phyloP scores from a whole-genome alignment of 1,284 basidiomycete genomes.

The Cryptococcus sp. region DNA sequence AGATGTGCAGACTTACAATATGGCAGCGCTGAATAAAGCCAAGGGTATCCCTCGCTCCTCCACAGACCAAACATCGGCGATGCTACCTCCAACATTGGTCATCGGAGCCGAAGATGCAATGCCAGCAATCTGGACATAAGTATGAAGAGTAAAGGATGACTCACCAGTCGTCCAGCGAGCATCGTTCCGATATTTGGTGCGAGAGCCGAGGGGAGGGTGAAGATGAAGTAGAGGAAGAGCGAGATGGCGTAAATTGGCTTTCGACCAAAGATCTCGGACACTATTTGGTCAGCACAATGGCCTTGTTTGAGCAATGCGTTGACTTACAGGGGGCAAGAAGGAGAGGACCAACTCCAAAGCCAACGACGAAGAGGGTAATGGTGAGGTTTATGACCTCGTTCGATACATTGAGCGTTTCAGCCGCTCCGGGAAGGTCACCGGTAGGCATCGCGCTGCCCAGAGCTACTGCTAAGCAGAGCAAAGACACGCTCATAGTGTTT shows the following conservation, averaged over 20 bases:
- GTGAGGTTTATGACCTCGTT: slow-evolving; percentile 45
- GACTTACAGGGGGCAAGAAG: slow-evolving; percentile 43
- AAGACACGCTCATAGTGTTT: slow-evolving; percentile 25
- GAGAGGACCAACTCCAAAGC: slow-evolving; percentile 47
- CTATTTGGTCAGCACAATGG: slow-evolving; percentile 13
- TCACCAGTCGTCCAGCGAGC: slow-evolving; percentile 47
- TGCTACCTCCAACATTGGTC: slow-evolving; percentile 49
- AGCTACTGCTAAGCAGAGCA: slow-evolving; percentile 36
- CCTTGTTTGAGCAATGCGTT: not conserved
- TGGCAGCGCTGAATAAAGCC: slow-evolving; percentile 44
- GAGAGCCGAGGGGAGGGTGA: slow-evolving; percentile 49
- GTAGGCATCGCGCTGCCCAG: slow-evolving; percentile 50
- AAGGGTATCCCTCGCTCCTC: slow-evolving; percentile 48
- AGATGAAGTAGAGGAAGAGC: slow-evolving; percentile 47
- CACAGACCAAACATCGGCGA: slow-evolving; percentile 48
- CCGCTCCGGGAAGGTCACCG: slow-evolving; percentile 43
- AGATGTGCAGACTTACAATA: slow-evolving; percentile 22
- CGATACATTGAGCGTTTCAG: slow-evolving; percentile 42
- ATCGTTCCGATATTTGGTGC: slow-evolving; percentile 48
- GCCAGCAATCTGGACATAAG: slow-evolving; percentile 39
- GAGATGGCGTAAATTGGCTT: slow-evolving; percentile 46
- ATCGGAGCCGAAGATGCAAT: slow-evolving; percentile 48
- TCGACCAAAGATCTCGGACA: slow-evolving; percentile 43
- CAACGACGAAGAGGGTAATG: slow-evolving; percentile 50
- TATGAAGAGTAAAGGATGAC: slow-evolving; percentile 1